Evolutionary conservation across 805 yeast species (phyloP), one percentile per base, ranked within the genome.

Genomic region (Metschnikowia matae): DNA sequence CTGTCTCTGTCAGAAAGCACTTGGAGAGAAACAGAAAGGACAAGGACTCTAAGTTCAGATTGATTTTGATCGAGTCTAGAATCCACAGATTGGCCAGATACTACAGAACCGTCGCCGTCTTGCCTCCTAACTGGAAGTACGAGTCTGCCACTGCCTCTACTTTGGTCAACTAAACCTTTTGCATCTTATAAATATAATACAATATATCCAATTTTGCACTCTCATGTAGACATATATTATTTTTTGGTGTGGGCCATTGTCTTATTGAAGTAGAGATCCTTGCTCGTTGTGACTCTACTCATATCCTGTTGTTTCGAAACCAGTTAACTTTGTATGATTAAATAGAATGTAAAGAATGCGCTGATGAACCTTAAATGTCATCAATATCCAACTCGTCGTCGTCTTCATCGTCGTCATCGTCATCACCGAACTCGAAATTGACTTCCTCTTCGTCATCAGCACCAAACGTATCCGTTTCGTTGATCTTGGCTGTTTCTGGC

Each of bases 51-150:
- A 94, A 94, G 83, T 94, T 94, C 96, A 89, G 99, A 87, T 89
- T 94, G 74, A 94, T 94, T 94, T 87, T 94, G 79, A 91, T 94
- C 78, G 99, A 94, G 84, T 92, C 98, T 63, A 91, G 99, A 90
- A 94, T 94, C 83, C 99, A 94, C 96, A 92, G 99, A 87, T 88
- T 94, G 76, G 96, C 99, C 68, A 89, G 99, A 84, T 94, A 94
- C 95, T 94, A 94, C 97, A 92, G 97, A 89, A 89, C 97, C 70
- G 96, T 89, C 70, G 83, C 96, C 73, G 98, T 94, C 70, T 86
- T 94, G 74, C 99, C 99, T 70, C 98, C 99, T 77, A 91, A 87
- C 94, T 94, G 99, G 99, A 94, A 94, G 84, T 94, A 88, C 96
- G 99, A 94, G 84, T 92, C 99, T 67, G 96, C 99, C 75, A 94